Evolutionary conservation across 2,329 filamentous ascomycete species (phyloP).

Genomic region (Talaromyces amestolkiae): DNA sequence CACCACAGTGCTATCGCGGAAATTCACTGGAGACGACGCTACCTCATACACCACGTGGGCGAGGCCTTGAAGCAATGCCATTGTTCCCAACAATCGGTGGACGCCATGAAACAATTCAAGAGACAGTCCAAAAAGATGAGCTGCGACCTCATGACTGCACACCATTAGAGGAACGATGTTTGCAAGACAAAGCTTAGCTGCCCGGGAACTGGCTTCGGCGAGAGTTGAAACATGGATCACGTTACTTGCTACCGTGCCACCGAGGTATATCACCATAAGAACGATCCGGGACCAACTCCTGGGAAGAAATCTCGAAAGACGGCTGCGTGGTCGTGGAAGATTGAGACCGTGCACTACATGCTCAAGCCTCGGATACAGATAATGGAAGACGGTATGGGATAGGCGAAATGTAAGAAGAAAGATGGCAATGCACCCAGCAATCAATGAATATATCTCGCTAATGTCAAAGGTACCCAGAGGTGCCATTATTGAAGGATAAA

Average conservation of each 20-base stretch:
- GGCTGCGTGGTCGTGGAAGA: background rate
- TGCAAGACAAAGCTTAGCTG: constrained; percentile 9
- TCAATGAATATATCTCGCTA: constrained; percentile 9
- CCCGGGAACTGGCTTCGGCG: background rate
- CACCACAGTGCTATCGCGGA: constrained; percentile 5
- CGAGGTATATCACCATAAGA: constrained; percentile 1
- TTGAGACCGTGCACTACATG: background rate
- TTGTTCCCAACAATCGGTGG: constrained; percentile 8
- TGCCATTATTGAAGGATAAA: background rate
- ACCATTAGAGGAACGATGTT: constrained; percentile 9
- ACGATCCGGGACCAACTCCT: background rate
- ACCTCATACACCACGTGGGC: constrained; percentile 20
- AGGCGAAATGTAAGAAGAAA: constrained; percentile 7
- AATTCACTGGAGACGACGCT: background rate
- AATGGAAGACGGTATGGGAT: constrained; percentile 1
- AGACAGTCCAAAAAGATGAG: constrained; percentile 1
- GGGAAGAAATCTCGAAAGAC: background rate
- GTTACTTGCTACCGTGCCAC: constrained; percentile 7
- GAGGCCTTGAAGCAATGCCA: constrained; percentile 21
- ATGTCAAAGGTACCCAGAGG: background rate
- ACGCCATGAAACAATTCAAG: background rate
- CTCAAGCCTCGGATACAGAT: background rate
- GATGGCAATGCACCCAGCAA: constrained; percentile 1
- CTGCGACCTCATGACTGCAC: constrained; percentile 2
- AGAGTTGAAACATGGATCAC: constrained; percentile 2